phyloP scores from a whole-genome alignment of 1,139 yeast species.

The Zygosaccharomyces pseudobailii region DNA sequence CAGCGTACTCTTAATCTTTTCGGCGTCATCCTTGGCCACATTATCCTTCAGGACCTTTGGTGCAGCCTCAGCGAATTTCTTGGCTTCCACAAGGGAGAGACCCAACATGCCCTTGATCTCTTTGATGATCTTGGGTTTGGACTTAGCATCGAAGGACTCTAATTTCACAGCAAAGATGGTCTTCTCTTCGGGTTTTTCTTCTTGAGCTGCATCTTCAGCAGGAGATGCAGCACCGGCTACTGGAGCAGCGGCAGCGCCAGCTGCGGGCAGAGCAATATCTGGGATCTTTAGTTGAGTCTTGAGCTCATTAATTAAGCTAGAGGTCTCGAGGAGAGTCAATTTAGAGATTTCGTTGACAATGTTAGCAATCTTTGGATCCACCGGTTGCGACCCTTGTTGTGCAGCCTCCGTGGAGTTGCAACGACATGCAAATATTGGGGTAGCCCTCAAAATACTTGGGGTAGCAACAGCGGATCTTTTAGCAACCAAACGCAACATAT shows the following conservation, averaged over 20 bases:
- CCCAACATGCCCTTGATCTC: conserved; percentile 93
- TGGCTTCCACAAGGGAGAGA: conserved; percentile 89
- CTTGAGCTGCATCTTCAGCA: conserved; percentile 63
- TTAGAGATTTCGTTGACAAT: conserved; percentile 90
- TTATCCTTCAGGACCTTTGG: conserved; percentile 75
- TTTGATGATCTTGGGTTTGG: conserved; percentile 96
- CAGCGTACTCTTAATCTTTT: conserved; percentile 79
- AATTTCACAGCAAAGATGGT: conserved; percentile 88
- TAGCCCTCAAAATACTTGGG: conserved; percentile 16
- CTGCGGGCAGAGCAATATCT: conserved; percentile 84
- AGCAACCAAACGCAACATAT: conserved; percentile 19
- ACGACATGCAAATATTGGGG: conserved; percentile 30
- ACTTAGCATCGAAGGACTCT: conserved; percentile 89
- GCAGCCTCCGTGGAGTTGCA: conserved; percentile 49
- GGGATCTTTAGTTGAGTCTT: conserved; percentile 86
- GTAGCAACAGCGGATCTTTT: conserved; percentile 25
- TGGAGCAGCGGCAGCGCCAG: conserved; percentile 46
- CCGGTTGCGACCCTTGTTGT: conserved; percentile 45
- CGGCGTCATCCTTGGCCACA: conserved; percentile 67
- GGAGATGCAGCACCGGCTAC: conserved; percentile 67
- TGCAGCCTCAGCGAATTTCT: conserved; percentile 96
- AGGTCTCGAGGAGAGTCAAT: conserved; percentile 85
- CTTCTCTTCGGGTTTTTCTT: conserved; percentile 84
- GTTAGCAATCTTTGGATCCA: conserved; percentile 80
- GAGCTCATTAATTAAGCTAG: conserved; percentile 74